Evolutionary conservation across 805 yeast species (phyloP).

Genomic region (Metschnikowia noctiluminum): DNA sequence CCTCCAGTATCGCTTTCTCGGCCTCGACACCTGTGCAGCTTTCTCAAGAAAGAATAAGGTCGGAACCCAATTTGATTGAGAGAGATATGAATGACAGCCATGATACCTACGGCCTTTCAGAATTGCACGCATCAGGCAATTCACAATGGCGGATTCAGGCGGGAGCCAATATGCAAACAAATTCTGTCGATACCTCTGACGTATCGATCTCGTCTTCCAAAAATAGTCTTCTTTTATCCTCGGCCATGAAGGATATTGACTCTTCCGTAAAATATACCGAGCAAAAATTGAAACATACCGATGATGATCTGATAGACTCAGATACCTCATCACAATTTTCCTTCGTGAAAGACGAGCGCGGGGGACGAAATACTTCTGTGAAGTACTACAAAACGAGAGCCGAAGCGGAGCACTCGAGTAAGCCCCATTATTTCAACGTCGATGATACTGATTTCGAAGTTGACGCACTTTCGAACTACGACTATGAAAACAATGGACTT

Average conservation of each 20-base stretch:
- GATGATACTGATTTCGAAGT: constrained; percentile 33
- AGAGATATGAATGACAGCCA: no score
- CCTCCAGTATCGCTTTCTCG: no score
- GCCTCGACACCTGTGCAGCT: no score
- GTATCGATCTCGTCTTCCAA: constrained; percentile 3
- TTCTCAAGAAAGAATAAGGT: no score
- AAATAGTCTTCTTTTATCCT: not conserved
- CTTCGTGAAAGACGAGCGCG: constrained; percentile 42
- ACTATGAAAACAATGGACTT: constrained; percentile 42
- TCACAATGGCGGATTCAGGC: not conserved
- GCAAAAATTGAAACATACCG: constrained; percentile 8
- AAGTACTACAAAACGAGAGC: constrained; percentile 45
- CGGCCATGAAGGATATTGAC: not conserved
- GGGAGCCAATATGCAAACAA: not conserved
- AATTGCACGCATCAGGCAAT: not conserved
- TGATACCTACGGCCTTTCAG: no score
- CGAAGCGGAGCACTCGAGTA: not conserved
- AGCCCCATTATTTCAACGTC: constrained; percentile 23
- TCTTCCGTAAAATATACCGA: not conserved
- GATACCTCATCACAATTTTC: constrained; percentile 42
- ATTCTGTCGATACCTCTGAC: not conserved
- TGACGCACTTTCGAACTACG: constrained; percentile 34
- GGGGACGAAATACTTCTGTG: constrained; percentile 53
- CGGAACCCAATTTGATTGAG: no score
- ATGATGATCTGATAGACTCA: constrained; percentile 14